A percentile compares a stretch with the other conserved stretches of the same genome.
These are phyloP conservation scores for Diplodia seriata DNA, from an alignment of 2,329 filamentous ascomycete species.

Conservation along the genomic window DNA sequence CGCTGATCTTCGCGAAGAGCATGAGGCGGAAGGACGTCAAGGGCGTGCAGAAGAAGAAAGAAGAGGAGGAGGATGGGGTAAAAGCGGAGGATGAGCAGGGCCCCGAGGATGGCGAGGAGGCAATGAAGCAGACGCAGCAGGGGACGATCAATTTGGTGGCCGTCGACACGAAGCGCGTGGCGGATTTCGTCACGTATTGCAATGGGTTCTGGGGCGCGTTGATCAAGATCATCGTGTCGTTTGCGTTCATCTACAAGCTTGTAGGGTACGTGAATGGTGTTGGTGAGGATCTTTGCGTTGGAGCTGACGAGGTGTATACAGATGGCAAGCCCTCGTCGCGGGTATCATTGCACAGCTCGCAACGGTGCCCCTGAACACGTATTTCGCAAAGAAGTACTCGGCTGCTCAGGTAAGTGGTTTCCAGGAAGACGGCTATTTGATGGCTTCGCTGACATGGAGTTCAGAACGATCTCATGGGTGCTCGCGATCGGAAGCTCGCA, in stretches of 20 bases:
- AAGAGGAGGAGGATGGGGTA: slow-evolving; percentile 45
- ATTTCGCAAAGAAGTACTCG: slow-evolving; percentile 69
- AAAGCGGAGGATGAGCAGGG: slow-evolving; percentile 39
- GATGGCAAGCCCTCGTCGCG: slow-evolving; percentile 69
- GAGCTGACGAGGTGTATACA: neutral
- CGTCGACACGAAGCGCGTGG: slow-evolving; percentile 74
- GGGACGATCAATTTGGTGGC: slow-evolving; percentile 79
- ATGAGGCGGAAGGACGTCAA: slow-evolving; percentile 81
- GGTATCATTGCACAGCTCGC: slow-evolving; percentile 70
- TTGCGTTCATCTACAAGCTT: slow-evolving; percentile 70
- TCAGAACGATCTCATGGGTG: slow-evolving; percentile 74
- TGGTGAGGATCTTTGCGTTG: neutral
- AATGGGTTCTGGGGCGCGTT: slow-evolving; percentile 68
- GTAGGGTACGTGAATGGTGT: slow-evolving; percentile 58
- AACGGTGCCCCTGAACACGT: slow-evolving; percentile 72
- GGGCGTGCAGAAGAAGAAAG: slow-evolving; percentile 54
- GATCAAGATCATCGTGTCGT: slow-evolving; percentile 69
- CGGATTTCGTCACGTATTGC: slow-evolving; percentile 72
- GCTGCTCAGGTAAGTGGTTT: slow-evolving; percentile 51
- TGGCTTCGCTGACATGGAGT: neutral
- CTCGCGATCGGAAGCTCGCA: slow-evolving; percentile 75
- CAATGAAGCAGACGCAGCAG: slow-evolving; percentile 67
- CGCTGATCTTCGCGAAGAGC: slow-evolving; percentile 77
- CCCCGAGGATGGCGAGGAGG: slow-evolving; percentile 55
- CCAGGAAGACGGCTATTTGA: too few species aligned